Conservation (phyloP, 305 asterid genomes). For the Solanum chacoense region DNA sequence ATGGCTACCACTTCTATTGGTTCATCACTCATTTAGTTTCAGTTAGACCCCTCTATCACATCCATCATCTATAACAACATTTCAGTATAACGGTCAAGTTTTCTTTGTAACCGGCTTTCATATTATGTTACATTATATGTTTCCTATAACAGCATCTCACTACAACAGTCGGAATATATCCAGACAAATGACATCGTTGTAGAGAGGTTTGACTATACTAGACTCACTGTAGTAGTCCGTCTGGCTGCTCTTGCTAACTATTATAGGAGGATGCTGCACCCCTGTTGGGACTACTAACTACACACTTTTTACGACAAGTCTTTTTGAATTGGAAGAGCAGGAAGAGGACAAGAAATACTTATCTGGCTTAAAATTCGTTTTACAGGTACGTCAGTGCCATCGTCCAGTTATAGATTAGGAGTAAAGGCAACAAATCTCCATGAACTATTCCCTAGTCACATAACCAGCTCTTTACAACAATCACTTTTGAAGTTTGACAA, state of each 20-base stretch:
- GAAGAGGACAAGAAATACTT: not conserved
- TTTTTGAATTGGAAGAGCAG: not conserved
- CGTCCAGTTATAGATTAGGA: slow-evolving; percentile 89
- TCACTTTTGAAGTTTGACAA: slow-evolving; percentile 62
- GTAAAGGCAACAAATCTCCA: slow-evolving; percentile 83
- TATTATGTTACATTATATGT: not conserved
- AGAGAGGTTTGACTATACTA: not conserved
- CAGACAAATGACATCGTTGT: not conserved
- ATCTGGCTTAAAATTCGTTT: slow-evolving; percentile 9
- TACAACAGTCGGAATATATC: not conserved
- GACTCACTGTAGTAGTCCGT: not conserved
- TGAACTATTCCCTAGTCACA: slow-evolving; percentile 54
- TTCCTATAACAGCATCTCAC: not conserved
- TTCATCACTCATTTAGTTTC: not conserved
- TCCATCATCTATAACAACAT: not conserved
- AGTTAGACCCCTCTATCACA: not conserved
- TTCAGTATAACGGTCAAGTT: not conserved
- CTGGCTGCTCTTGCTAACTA: not conserved
- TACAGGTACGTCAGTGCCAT: slow-evolving; percentile 57
- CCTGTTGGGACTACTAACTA: not conserved
- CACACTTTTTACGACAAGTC: not conserved
- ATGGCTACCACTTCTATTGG: not conserved
- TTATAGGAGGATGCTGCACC: not conserved
- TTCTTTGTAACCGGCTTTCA: not conserved
- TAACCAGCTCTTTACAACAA: slow-evolving; percentile 66